phyloP scores from a whole-genome alignment of 208 protist genomes.

The Leishmania gerbilli region DNA sequence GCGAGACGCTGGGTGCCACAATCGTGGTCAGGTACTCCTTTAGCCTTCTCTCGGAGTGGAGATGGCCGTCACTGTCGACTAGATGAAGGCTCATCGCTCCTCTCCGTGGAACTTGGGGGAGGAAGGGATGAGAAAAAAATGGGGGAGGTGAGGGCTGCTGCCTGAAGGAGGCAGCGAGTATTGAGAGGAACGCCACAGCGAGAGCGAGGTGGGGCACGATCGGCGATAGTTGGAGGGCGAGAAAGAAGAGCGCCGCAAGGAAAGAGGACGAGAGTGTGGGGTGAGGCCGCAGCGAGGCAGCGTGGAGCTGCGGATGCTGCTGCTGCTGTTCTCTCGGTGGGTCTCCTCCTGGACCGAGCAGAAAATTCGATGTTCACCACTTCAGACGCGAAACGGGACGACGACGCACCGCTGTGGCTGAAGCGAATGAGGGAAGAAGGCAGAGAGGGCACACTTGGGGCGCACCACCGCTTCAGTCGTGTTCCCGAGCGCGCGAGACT shows the following conservation, averaged over 20 bases:
- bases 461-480: background rate
- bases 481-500: background rate
- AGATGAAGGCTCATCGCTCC: constrained; percentile 57
- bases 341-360: background rate
- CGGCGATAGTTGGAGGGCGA: background rate
- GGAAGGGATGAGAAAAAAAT: background rate
- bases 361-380: background rate
- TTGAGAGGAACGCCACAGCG: constrained; percentile 1
- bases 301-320: background rate
- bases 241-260: constrained; percentile 6
- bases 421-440: background rate
- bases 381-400: background rate
- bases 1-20: constrained; percentile 2
- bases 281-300: background rate
- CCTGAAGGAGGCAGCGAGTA: background rate
- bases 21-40: constrained; percentile 43
- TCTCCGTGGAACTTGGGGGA: background rate
- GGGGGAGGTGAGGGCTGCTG: constrained; percentile 1
- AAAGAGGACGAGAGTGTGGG: constrained; percentile 9
- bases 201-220: background rate
- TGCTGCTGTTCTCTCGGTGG: background rate
- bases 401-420: background rate
- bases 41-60: constrained; percentile 56
- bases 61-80: constrained; percentile 65
- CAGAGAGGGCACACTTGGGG: background rate